phyloP scores from a whole-genome alignment of 2,329 filamentous ascomycete genomes.

The Alternaria atra region DNA sequence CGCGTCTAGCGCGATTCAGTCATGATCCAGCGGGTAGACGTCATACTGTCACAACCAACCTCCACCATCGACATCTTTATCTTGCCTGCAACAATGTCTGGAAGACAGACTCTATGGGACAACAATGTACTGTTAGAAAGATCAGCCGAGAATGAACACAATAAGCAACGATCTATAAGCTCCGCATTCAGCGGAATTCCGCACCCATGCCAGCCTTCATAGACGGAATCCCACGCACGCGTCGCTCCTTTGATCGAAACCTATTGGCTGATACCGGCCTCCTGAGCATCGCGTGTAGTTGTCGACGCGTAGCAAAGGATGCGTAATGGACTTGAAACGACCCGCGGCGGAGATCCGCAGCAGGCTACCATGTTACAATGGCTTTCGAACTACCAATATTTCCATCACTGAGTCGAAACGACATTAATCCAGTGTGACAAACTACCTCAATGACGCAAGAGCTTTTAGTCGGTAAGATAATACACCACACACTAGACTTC shows the following conservation, averaged over 20 bases:
- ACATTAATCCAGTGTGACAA: neutral
- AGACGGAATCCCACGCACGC: neutral
- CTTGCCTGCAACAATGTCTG: neutral
- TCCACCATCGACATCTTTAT: neutral
- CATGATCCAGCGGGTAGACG: neutral
- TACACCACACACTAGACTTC: fast-evolving
- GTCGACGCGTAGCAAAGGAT: neutral
- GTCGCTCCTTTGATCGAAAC: neutral
- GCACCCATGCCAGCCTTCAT: neutral
- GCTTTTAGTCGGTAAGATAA: neutral
- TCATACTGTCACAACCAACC: neutral
- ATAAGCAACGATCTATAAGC: neutral
- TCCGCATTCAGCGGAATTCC: conserved; percentile 3
- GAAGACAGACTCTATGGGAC: neutral
- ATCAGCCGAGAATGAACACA: neutral
- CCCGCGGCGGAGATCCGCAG: neutral
- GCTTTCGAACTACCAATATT: neutral
- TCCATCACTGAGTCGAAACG: neutral
- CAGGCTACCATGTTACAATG: neutral
- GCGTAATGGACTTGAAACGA: neutral
- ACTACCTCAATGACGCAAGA: neutral
- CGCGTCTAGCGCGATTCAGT: neutral
- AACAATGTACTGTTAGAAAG: neutral
- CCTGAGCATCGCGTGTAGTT: neutral
- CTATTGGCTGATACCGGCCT: neutral